Evolutionary conservation across 495 filamentous ascomycete species (phyloP).

Genomic region (Podospora fimiseda): DNA sequence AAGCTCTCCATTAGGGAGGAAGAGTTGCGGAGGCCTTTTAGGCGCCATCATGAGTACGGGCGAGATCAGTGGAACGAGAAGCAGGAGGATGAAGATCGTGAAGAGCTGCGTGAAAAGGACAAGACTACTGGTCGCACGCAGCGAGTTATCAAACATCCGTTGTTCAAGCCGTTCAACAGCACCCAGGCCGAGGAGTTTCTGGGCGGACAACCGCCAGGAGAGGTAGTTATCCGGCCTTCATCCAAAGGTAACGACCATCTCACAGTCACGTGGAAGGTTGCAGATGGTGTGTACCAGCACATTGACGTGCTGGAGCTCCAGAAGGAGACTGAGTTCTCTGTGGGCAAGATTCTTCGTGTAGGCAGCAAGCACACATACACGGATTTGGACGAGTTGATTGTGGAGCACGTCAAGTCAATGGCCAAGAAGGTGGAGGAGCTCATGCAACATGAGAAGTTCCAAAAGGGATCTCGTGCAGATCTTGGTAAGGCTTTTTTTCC

Average conservation of each 20-base stretch:
- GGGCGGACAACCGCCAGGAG: conserved; percentile 73
- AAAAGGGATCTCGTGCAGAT: conserved; percentile 68
- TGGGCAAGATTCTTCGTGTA: conserved; percentile 76
- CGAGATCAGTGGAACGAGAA: conserved; percentile 79
- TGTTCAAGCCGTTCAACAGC: conserved; percentile 89
- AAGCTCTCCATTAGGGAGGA: conserved; percentile 80
- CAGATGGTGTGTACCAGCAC: conserved; percentile 89
- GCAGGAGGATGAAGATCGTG: conserved; percentile 71
- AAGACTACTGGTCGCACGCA: conserved; percentile 73
- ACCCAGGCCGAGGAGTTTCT: conserved; percentile 91
- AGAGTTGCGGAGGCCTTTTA: conserved; percentile 62
- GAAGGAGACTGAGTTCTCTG: conserved; percentile 92
- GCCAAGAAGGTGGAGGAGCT: conserved; percentile 96
- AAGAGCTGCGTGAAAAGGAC: conserved; percentile 73
- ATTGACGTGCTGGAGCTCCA: conserved; percentile 94
- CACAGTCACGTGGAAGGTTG: conserved; percentile 97
- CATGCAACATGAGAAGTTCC: conserved; percentile 85
- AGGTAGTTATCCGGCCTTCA: conserved; percentile 90
- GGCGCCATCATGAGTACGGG: conserved; percentile 58
- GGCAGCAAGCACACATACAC: conserved; percentile 83
- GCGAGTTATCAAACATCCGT: conserved; percentile 92
- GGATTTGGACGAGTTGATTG: conserved; percentile 95
- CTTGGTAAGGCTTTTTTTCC: conserved; percentile 57
- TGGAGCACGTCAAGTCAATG: conserved; percentile 95
- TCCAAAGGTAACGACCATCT: conserved; percentile 92